Percentiles rank a stretch among this genome's conserved stretches.
phyloP scores from a whole-genome alignment of 257 asterid genomes.

The Solanum lignicaule region DNA sequence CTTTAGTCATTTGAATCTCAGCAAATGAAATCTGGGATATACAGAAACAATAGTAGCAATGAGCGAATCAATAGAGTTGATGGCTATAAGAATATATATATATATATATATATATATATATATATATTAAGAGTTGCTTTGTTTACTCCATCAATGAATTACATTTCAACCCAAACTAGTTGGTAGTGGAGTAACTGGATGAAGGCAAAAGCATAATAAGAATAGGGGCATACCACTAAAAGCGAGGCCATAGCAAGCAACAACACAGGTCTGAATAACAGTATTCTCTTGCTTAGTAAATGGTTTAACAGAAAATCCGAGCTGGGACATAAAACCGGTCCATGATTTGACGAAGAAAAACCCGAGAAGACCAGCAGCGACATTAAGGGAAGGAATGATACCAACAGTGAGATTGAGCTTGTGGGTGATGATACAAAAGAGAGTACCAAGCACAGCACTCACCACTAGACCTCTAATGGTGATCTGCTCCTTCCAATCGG shows the following conservation, averaged over 20 bases:
- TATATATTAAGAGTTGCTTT: neutral
- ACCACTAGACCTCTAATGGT: slow-evolving; percentile 76
- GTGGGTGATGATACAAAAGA: slow-evolving; percentile 88
- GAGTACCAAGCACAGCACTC: slow-evolving; percentile 71
- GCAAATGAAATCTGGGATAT: neutral
- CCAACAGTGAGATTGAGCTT: slow-evolving; percentile 94
- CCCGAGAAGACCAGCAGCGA: slow-evolving; percentile 90
- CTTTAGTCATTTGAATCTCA: neutral
- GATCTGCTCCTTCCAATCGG: slow-evolving; percentile 88
- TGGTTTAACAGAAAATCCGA: slow-evolving; percentile 47
- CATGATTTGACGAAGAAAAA: slow-evolving; percentile 85
- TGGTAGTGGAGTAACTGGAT: neutral
- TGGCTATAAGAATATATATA: neutral
- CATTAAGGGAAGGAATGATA: slow-evolving; percentile 84
- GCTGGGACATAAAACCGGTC: slow-evolving; percentile 48
- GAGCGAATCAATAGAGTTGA: neutral
- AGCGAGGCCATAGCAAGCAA: slow-evolving; percentile 95
- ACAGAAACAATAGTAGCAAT: neutral
- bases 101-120: no score
- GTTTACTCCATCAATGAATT: neutral
- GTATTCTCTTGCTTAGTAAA: slow-evolving; percentile 92
- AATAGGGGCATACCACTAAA: slow-evolving; percentile 48
- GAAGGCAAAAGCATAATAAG: neutral
- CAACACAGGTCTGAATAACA: slow-evolving; percentile 92
- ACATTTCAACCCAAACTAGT: neutral